A percentile compares a stretch with the other conserved stretches of the same genome.
Evolutionary conservation across 2,329 filamentous ascomycete species (phyloP).

Genomic region (Colletotrichum agaves): DNA sequence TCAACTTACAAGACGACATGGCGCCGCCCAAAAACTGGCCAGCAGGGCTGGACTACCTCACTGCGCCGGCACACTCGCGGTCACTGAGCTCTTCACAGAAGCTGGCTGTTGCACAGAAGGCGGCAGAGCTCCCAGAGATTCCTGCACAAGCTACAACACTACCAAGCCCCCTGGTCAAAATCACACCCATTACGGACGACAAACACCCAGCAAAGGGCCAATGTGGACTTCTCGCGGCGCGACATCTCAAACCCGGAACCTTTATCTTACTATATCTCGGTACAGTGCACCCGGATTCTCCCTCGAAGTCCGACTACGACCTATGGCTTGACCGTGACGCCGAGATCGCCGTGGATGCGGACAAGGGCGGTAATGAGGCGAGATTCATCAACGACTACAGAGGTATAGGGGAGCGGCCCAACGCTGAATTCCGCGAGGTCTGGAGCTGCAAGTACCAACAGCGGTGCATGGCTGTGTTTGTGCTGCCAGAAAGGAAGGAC

Average conservation of each 20-base stretch:
- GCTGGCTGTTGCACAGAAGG: slow-evolving; percentile 47
- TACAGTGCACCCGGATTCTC: slow-evolving; percentile 59
- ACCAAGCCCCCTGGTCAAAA: slow-evolving; percentile 62
- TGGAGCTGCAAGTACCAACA: slow-evolving; percentile 65
- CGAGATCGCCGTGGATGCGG: slow-evolving; percentile 70
- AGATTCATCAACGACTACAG: slow-evolving; percentile 76
- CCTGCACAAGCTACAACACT: slow-evolving; percentile 51
- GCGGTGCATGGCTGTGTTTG: slow-evolving; percentile 68
- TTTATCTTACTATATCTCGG: slow-evolving; percentile 73
- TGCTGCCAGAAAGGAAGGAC: slow-evolving; percentile 57
- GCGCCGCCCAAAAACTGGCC: slow-evolving; percentile 68
- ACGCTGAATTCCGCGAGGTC: slow-evolving; percentile 68
- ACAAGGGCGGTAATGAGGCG: slow-evolving; percentile 68
- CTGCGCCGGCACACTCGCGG: slow-evolving; percentile 58
- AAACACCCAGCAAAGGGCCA: slow-evolving; percentile 69
- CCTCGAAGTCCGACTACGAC: slow-evolving; percentile 67
- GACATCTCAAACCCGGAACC: slow-evolving; percentile 61
- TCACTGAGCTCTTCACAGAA: slow-evolving; percentile 56
- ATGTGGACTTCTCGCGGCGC: slow-evolving; percentile 68
- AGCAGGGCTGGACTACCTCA: slow-evolving; percentile 61
- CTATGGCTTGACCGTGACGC: slow-evolving; percentile 69
- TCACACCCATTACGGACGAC: slow-evolving; percentile 61
- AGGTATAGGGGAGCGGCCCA: slow-evolving; percentile 63
- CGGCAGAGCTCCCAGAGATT: slow-evolving; percentile 43
- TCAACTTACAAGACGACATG: background rate